Evolutionary conservation across 2,329 filamentous ascomycete genomes (phyloP), one percentile per base, ranked within the genome.

Genomic region (Clonostachys chloroleuca): DNA sequence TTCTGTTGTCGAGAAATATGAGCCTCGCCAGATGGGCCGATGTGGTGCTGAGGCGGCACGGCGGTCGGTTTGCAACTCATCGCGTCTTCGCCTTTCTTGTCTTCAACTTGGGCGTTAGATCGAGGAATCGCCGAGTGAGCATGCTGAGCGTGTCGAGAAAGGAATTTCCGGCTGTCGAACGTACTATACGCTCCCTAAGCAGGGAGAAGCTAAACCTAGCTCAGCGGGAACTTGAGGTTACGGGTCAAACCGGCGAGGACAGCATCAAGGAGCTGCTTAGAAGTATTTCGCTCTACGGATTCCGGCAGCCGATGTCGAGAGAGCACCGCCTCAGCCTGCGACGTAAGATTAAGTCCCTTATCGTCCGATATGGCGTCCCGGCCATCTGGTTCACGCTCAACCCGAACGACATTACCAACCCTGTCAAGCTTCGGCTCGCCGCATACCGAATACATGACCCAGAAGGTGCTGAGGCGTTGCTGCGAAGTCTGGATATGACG

Each of bases 201-300:
- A n/a, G 10, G 34, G 10, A 10, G 34, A 36, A n/a, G n/a, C 34
- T 36, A 10, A n/a, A 36, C 10, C 10, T 10, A 36, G 34, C 34
- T 10, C 10, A n/a, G 34, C 10, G 10, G 10, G 34, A 36, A 36
- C 34, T 36, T 10, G 34, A 36, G n/a, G 34, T n/a, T n/a, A n/a
- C n/a, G 10, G 34, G 34, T 10, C 10, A 36, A n/a, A 36, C 34
- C 34, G n/a, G 10, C 10, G 34, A 36, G 10, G 10, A 36, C 10
- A n/a, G 34, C 34, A n/a, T 36, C 34, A 36, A 36, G 10, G 10
- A n/a, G 34, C 34, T 36, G 34, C 34, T 36, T n/a, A 36, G 34
- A 36, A 45, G 34, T 17, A 24, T 47, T n/a, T 47, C 45, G 45
- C 45, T 47, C 3, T 47, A 47, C 34, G 45, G 45, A 6, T 34